phyloP scores from a whole-genome alignment of 192 early-diverging fungal species.

The Ambispora gerdemannii region DNA sequence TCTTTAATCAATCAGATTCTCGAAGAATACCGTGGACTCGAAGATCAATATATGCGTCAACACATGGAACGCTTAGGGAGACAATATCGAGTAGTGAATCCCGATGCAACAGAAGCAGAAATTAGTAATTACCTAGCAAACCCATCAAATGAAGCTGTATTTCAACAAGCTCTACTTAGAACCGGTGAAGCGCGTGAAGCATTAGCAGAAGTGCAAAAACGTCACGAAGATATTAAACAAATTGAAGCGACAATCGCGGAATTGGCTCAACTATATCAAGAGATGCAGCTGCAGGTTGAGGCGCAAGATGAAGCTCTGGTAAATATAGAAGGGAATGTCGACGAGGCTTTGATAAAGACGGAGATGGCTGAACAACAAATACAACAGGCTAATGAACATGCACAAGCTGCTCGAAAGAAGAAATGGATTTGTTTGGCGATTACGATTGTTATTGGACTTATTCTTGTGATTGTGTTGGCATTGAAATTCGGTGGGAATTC shows the following conservation, averaged over 20 bases:
- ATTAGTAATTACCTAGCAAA: constrained; percentile 69
- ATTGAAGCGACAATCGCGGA: constrained; percentile 87
- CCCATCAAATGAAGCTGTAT: neutral
- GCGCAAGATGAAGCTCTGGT: constrained; percentile 72
- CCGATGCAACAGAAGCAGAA: constrained; percentile 72
- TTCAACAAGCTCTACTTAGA: constrained; percentile 58
- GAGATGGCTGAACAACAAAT: constrained; percentile 64
- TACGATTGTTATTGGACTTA: constrained; percentile 39
- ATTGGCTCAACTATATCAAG: constrained; percentile 83
- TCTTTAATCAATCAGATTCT: constrained; percentile 32
- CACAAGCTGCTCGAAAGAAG: constrained; percentile 47
- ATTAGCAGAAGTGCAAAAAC: constrained; percentile 75
- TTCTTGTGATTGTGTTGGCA: constrained; percentile 43
- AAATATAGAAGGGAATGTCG: constrained; percentile 66
- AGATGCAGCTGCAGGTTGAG: constrained; percentile 81
- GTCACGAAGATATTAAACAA: constrained; percentile 80
- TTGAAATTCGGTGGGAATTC: neutral
- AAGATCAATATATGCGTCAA: constrained; percentile 76
- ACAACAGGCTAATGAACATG: constrained; percentile 47
- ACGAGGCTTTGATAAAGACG: constrained; percentile 57
- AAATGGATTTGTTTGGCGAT: constrained; percentile 59
- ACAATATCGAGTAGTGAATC: constrained; percentile 83
- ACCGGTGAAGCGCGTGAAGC: constrained; percentile 69
- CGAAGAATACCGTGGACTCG: constrained; percentile 75
- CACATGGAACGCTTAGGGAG: constrained; percentile 76